These are phyloP conservation scores for Albizia julibrissin DNA, from an alignment of 306 rosid genomes.

Conservation along the genomic window DNA sequence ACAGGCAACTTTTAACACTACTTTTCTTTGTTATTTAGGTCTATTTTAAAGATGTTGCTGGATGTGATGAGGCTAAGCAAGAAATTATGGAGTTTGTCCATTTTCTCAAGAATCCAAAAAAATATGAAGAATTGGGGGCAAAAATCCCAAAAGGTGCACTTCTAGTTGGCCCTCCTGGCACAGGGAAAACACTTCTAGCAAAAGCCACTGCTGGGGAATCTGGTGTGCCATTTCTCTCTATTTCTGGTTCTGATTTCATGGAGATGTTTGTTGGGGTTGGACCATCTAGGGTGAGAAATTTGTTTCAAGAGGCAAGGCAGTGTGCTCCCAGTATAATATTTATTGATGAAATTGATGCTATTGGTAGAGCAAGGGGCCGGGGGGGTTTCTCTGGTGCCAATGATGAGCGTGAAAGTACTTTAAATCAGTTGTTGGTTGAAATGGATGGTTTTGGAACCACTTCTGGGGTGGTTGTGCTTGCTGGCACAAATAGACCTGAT, in stretches of 20 bases:
- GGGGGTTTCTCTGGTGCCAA: constrained; percentile 87
- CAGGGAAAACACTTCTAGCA: constrained; percentile 96
- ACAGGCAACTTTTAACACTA: not conserved
- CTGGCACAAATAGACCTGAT: constrained; percentile 98
- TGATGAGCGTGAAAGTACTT: constrained; percentile 97
- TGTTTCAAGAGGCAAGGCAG: constrained; percentile 95
- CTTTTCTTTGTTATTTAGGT: constrained; percentile 47
- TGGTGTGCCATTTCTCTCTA: constrained; percentile 92
- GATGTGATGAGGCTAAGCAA: constrained; percentile 96
- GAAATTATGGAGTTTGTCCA: constrained; percentile 99
- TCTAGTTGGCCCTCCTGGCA: constrained; percentile 96
- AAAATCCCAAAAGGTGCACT: constrained; percentile 98
- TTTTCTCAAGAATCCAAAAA: constrained; percentile 89
- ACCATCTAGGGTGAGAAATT: constrained; percentile 93
- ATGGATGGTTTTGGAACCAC: constrained; percentile 99
- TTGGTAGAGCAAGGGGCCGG: constrained; percentile 98
- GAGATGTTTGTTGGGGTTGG: constrained; percentile 99
- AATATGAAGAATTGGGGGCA: constrained; percentile 93
- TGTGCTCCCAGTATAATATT: constrained; percentile 94
- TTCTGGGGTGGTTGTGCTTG: constrained; percentile 94
- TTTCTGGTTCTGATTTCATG: constrained; percentile 93
- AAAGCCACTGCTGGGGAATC: constrained; percentile 99
- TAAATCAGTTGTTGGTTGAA: constrained; percentile 94
- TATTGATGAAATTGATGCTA: constrained; percentile 97
- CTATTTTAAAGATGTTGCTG: constrained; percentile 93